These are phyloP conservation scores for Nissolia schottii DNA, from an alignment of 306 rosid species.

Conservation along the genomic window DNA sequence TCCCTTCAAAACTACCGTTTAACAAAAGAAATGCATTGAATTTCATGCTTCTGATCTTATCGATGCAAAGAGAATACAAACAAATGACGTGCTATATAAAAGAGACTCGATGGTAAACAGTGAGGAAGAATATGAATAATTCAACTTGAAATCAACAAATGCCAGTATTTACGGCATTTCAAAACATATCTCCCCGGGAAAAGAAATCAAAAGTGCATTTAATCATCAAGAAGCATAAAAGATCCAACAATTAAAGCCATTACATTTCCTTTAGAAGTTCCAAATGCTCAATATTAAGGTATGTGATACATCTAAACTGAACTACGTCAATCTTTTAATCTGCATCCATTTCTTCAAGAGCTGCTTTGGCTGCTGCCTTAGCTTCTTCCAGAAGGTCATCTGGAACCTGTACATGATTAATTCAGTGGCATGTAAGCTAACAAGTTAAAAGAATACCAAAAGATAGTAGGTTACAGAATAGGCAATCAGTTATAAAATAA, in stretches of 20 bases:
- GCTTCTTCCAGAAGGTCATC: slow-evolving; percentile 77
- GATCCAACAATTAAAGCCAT: slow-evolving; percentile 22
- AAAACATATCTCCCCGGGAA: not conserved
- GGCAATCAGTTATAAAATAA: not conserved
- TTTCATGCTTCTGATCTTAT: not conserved
- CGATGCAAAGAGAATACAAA: not conserved
- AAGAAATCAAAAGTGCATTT: slow-evolving; percentile 6
- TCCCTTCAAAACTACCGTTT: too few relatives aligned
- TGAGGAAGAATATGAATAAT: not conserved
- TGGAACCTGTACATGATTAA: slow-evolving; percentile 60
- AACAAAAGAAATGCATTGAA: not conserved
- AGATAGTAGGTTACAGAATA: not conserved
- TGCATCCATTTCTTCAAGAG: slow-evolving; percentile 98
- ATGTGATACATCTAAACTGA: slow-evolving; percentile 12
- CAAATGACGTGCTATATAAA: not conserved
- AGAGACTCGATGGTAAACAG: not conserved
- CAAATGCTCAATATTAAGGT: slow-evolving; percentile 20
- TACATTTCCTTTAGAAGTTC: slow-evolving; percentile 21
- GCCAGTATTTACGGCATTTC: not conserved
- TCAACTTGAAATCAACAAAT: not conserved
- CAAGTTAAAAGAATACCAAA: not conserved
- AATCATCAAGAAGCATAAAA: slow-evolving; percentile 19
- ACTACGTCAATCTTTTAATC: slow-evolving; percentile 36
- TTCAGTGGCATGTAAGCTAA: not conserved
- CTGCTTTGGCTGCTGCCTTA: slow-evolving; percentile 84